Base-by-base conservation (phyloP, 108 stramenopile genomes). In the Skeletonema tropicum region DNA sequence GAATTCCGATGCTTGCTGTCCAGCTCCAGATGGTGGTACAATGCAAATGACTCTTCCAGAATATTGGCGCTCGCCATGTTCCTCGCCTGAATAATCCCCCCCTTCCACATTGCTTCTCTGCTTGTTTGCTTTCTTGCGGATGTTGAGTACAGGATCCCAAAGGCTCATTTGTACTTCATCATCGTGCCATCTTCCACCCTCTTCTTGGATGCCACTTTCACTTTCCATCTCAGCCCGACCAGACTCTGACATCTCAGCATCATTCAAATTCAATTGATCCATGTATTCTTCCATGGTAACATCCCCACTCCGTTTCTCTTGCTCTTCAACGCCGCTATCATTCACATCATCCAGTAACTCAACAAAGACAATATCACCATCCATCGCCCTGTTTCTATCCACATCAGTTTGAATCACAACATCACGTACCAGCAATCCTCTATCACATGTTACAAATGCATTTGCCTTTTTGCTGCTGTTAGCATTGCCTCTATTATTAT, bases 321-420 rank as follows among this genome's bases (percentile, higher is more conserved):
- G 23, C 23, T 31, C 46, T 7, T 75, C 60, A 26, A n/a, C n/a
- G n/a, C 36, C 9, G 3, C 0, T 19, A 77, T 83, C 67, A 15
- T 48, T 70, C 39, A 58, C 76, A 26, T 75, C 88, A 25, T 60
- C 74, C 3, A 87, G 30, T 10, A 97, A 49, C 71, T 92, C 87
- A 12, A 97, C 89, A 85, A 85, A 96, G 4, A 97, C 95, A 14
- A 68, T 60, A 77, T 97, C 95, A 0, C 95, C 95, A 85, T 96
- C 87, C 46, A 96, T 69, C 0, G 93, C 93, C 12, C 97, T 81
- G 74, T 97, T 97, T 10, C 89, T 81, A 46, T 83, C 83, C 38
- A 77, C 39, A 25, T 84, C 83, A n/a, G 73, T 74, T 31, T 71
- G 66, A 29, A 97, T 68, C 32, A 92, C 23, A 19, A 96, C 80